A percentile compares a stretch with the other conserved stretches of the same genome.
phyloP scores from a whole-genome alignment of 2,329 filamentous ascomycete species.

The Fusarium equiseti region DNA sequence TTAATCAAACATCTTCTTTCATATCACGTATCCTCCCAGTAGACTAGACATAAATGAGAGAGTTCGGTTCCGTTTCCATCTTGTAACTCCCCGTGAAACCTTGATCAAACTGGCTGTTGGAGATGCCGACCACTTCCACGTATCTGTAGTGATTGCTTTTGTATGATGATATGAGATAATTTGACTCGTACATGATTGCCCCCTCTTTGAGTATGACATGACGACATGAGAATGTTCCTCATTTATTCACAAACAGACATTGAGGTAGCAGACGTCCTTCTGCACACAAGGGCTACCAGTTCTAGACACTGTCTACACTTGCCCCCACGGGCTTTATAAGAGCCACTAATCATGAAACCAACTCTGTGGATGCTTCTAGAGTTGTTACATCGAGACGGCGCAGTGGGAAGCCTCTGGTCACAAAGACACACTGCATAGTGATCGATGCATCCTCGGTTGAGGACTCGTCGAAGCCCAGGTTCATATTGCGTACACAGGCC shows the following conservation, averaged over 20 bases:
- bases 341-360: neutral
- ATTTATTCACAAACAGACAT: neutral
- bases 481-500: neutral
- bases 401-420: neutral
- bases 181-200: neutral
- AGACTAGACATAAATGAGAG: neutral
- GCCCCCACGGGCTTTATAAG: neutral
- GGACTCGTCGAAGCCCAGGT: neutral
- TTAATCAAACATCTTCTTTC: too few relatives aligned
- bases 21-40: neutral
- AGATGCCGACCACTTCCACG: neutral
- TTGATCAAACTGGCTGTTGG: slow-evolving; percentile 1
- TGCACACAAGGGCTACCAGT: neutral
- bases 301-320: neutral
- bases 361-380: neutral
- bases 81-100: slow-evolving; percentile 5
- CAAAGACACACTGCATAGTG: neutral
- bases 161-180: neutral
- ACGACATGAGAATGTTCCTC: neutral
- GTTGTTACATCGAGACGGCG: neutral
- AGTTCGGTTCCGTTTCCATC: neutral
- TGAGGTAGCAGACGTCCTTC: neutral
- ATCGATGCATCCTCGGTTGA: neutral
- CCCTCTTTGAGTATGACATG: neutral
- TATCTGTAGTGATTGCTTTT: neutral